Base-by-base conservation (phyloP, 805 yeast genomes). In the Zygotorulaspora florentina region DNA sequence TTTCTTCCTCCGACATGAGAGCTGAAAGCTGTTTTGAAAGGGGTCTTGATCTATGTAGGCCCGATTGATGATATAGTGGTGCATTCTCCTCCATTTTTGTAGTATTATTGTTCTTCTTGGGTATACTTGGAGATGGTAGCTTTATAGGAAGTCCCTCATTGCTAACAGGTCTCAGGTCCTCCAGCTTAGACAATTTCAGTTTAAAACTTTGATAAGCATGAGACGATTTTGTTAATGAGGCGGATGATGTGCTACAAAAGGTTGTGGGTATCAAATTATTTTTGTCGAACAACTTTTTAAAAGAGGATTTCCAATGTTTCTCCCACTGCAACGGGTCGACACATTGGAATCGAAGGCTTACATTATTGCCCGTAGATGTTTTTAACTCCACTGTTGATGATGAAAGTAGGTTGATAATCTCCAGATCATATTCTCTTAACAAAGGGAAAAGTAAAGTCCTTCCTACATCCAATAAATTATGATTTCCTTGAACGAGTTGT, bases 401-500 rank as follows among this genome's bases (percentile, higher is more conserved):
- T 1, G 40, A 39, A 1, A 47, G 20, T 20, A 36, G 35, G 6
- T 46, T 43, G 8, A 45, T 13, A 3, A 63, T 42, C 17, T 39
- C 45, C 18, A 64, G 47, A 40, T 63, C 65, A 17, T 46, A 50
- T 13, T 50, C 43, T 40, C 58, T 54, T 8, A 64, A 33, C 6
- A 58, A 45, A 16, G 59, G 59, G 43, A 64, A 63, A 2, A 64
- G 38, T 30, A 64, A 45, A 3, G 58, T 49, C 44, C 61, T 59
- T 1, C 65, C 65, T 12, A 61, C 17, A 37, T 54, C 49, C 28
- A 56, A 39, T 33, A 49, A 25, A 2, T 44, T 35, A 33, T 44
- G 47, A 12, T 52, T 46, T 7, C 55, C 54, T 9, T 39, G 33
- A 1, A 45, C 27, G 8, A 59, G 28, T 30, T 47, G 46, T 7